Base-by-base conservation (phyloP, 768 basidiomycete species). In the Coprinopsis sp. region DNA sequence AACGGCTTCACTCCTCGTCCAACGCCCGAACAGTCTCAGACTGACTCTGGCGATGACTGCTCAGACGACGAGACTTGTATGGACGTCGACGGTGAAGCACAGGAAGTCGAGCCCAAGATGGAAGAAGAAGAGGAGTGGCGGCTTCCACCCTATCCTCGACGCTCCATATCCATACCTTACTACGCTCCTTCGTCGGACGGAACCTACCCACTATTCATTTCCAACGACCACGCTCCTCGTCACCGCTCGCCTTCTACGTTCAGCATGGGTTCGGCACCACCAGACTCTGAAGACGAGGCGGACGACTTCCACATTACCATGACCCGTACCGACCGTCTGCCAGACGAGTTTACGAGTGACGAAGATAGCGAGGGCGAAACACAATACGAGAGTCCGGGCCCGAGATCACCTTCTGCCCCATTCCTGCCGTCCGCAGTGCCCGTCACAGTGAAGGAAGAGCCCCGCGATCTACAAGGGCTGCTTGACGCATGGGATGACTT, bases 401-500 rank as follows among this genome's bases (percentile, higher is more conserved):
- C 80, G 23, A 69, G 79, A 24, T 83, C 81, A 1, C 81, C 80
- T 6, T 81, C 79, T 1, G 78, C 75, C 7, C 76, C 78, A n/a
- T 55, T 68, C 8, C 46, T 67, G 23, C 51, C 49, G 6, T 52
- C 57, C 2, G 47, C 54, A 6, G 46, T 67, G 24, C 62, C 69
- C 19, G 56, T 72, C 6, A 52, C 62, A 7, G 74, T 85, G 51
- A 83, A 85, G 60, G 73, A 77, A 51, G 82, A 86, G 51, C 73
- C 75, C 1, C 67, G 65, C 16, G 82, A 87, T 53, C 74, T 84
- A 3, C 76, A 80, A 53, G 77, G 77, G 11, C 74, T 84, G 64
- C 61, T 86, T 34, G 82, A 84, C 46, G 78, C 77, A 14, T 88
- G 84, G 84, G 85, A 87, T 42, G 74, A 77, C 52, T 70, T 80